These are phyloP conservation scores for Brachypodium distachyon DNA, from an alignment of 202 grass and related monocot genomes.

Conservation along the genomic window DNA sequence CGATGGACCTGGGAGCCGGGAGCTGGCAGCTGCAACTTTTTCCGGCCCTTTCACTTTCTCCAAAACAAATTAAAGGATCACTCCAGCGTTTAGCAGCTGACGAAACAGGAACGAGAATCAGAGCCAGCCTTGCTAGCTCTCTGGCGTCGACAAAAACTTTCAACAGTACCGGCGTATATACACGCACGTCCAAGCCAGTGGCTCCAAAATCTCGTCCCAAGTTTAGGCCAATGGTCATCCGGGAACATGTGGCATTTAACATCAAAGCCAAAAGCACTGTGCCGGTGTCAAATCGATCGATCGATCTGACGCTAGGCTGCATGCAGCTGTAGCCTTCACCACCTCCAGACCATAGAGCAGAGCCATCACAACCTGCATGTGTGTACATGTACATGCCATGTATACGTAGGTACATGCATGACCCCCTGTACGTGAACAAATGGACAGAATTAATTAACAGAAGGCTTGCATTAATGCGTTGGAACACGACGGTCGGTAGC, in stretches of 20 bases:
- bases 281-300: not conserved
- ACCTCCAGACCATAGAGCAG: not conserved
- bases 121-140: not conserved
- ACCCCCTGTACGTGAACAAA: not conserved
- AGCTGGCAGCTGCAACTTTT: not conserved
- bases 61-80: not conserved
- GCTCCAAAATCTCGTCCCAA: not conserved
- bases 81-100: not conserved
- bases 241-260: conserved; percentile 9
- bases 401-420: not conserved
- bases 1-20: not conserved
- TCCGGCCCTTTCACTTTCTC: conserved; percentile 5
- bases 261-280: not conserved
- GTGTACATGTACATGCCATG: too few relatives aligned
- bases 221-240: not conserved
- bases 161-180: not conserved
- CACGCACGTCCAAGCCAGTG: not conserved
- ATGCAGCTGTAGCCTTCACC: not conserved
- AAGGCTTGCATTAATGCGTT: not conserved
- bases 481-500: not conserved
- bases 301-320: not conserved
- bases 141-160: not conserved
- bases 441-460: not conserved
- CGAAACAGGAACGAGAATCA: not conserved
- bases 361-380: too few relatives aligned